phyloP scores from a whole-genome alignment of 257 asterid species.

The Catharanthus roseus region DNA sequence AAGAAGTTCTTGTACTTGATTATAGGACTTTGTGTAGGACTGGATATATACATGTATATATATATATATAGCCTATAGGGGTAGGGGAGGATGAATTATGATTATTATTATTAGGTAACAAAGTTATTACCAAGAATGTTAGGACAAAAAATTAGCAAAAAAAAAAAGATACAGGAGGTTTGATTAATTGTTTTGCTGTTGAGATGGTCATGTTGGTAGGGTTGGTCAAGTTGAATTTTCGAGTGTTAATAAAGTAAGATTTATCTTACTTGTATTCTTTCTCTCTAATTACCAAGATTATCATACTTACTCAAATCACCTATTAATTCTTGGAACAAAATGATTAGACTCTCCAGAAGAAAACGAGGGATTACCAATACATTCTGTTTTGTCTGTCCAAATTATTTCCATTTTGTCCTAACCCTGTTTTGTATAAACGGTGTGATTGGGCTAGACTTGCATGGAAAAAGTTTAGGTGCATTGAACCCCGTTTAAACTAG shows the following conservation, averaged over 20 bases:
- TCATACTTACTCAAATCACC: neutral
- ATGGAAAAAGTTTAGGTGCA: neutral
- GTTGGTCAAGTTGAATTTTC: conserved; percentile 55
- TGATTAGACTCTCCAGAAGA: neutral
- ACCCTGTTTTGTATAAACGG: no score
- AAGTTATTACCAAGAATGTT: conserved; percentile 16
- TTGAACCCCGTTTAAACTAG: no score
- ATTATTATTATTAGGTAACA: conserved; percentile 35
- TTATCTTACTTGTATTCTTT: neutral
- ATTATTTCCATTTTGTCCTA: neutral
- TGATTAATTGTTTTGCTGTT: conserved; percentile 18
- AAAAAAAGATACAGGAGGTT: neutral
- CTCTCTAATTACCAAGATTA: conserved; percentile 12
- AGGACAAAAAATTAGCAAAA: neutral
- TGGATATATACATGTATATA: no score
- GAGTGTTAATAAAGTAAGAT: conserved; percentile 57
- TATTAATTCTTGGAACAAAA: neutral
- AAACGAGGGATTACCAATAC: conserved; percentile 9
- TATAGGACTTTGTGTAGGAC: neutral
- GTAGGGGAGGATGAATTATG: neutral
- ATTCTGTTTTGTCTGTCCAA: neutral
- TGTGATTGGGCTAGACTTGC: neutral
- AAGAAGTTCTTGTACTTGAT: neutral
- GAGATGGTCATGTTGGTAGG: conserved; percentile 23
- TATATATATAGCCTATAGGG: no score